Evolutionary conservation across 371 early-diverging fungal species (phyloP), one percentile per base, ranked within the genome.

Genomic region (Syncephalis fuscata): DNA sequence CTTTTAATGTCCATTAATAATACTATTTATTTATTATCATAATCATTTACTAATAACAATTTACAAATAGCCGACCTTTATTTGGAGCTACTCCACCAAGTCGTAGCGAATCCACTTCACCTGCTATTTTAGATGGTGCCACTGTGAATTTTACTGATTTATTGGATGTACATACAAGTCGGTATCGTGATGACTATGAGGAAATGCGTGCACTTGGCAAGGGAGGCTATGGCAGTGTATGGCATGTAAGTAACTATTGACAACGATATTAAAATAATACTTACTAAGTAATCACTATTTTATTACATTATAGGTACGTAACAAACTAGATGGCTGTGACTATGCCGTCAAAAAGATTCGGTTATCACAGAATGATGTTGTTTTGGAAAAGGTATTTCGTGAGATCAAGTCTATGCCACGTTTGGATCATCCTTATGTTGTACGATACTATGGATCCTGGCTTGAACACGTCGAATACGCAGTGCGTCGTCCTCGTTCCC

Each of bases 141-240:
- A 56, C 44, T 23, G n/a, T 44, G 17, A 36, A 44, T 14, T 64
- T 66, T 32, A 59, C 54, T 3, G 62, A 66, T 39, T 66, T 73
- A 55, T 59, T 79, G 14, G 71, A 68, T 21, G 60, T 71, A n/a
- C 70, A 75, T 20, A 67, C 71, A 37, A 76, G 85, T 20, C 75
- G 92, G 3, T 94, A 90, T 59, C 59, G 58, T 14, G 80, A 80
- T 47, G 94, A 94, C 58, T 93, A 90, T 72, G 63, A 70, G 1
- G 85, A 91, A 59, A 51, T 86, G 4, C 56, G 64, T 5, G 57
- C 73, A 25, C 65, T 95, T 7, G 97, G 98, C 9, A 74, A 75
- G 41, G 99, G 99, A 23, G 97, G 95, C 2, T 97, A 93, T 64
- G 99, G 95, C 1, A 76, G 73, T 26, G 99, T 95, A 1, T 85